Base-by-base conservation (phyloP, 139 green algal species). In the Asterochloris erici region DNA sequence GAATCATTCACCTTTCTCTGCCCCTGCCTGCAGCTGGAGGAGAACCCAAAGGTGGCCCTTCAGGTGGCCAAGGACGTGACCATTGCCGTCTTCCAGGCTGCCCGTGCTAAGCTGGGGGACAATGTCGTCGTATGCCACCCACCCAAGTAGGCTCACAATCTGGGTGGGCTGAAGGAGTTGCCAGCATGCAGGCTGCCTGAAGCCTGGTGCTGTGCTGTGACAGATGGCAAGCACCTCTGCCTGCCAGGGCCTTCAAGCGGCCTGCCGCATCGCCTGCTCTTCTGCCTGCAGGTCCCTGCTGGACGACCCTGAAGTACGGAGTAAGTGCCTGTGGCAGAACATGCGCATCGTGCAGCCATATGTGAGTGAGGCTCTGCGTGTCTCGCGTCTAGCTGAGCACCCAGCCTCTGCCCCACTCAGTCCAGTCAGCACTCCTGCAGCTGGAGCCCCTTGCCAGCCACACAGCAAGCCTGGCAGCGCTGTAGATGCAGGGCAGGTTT, bases 271-370 rank as follows among this genome's bases (percentile, higher is more conserved):
- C 15, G 26, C 11, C 21, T 77, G 26, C 12, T 28, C 24, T 9
- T 0, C 19, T 13, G 24, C 24, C 47, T 70, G 54, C 76, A 80
- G 76, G 14, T 70, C 68, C 60, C n/a, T 80, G 76, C 47, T 80
- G 9, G 76, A 80, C 60, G 76, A 80, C 12, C 54, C 60, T 54
- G 76, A 80, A 62, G 76, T 80, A 54, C 76, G 76, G 24, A 69
- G 54, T 62, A 80, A 80, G 76, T n/a, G 68, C 60, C 12, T 80
- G 76, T 80, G 76, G 76, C 17, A 80, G 21, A 29, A 64, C 60
- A 80, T 80, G 60, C 76, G 68, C 60, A 61, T 80, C 60, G 76
- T 80, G 76, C 60, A 80, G 54, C 76, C 76, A 24, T 80, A 62
- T n/a, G 54, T 54, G 26, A 69, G 68, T 60, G 76, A 80, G 15